Evolutionary conservation across 768 basidiomycete species (phyloP).

Genomic region (Boletales sp.): DNA sequence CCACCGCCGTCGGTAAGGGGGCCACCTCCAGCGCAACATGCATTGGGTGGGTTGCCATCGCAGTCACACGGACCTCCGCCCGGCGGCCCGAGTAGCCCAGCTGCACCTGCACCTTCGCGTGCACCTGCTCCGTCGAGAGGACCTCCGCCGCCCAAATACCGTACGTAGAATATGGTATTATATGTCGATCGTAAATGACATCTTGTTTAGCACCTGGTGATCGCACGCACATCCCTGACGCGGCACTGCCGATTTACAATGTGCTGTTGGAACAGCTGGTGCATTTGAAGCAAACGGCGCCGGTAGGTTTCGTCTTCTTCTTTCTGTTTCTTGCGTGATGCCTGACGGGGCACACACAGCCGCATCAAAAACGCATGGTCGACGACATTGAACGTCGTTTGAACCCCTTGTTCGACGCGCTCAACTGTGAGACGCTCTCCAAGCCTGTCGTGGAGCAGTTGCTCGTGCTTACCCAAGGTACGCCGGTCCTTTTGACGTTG

Average conservation of each 20-base stretch:
- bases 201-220: conserved; percentile 72
- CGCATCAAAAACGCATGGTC: conserved; percentile 77
- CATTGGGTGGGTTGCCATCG: conserved; percentile 22
- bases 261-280: conserved; percentile 62
- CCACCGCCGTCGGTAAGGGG: conserved; percentile 28
- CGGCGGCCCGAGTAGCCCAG: conserved; percentile 21
- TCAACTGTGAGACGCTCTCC: conserved; percentile 86
- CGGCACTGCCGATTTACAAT: conserved; percentile 59
- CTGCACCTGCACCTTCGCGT: conserved; percentile 24
- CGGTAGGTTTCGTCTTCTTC: conserved; percentile 46
- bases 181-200: background rate
- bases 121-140: conserved; percentile 34
- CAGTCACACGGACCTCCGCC: conserved; percentile 30
- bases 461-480: conserved; percentile 69
- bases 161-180: conserved; percentile 36
- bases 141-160: conserved; percentile 53
- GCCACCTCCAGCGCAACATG: conserved; percentile 28
- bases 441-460: conserved; percentile 68
- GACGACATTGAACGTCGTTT: conserved; percentile 87
- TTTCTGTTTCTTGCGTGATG: too few relatives aligned
- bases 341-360: conserved; percentile 37
- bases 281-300: conserved; percentile 67
- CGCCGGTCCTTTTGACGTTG: background rate
- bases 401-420: conserved; percentile 83
- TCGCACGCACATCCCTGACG: conserved; percentile 83